Base-by-base conservation (phyloP, 805 yeast genomes). In the Kluyveromyces lactis region DNA sequence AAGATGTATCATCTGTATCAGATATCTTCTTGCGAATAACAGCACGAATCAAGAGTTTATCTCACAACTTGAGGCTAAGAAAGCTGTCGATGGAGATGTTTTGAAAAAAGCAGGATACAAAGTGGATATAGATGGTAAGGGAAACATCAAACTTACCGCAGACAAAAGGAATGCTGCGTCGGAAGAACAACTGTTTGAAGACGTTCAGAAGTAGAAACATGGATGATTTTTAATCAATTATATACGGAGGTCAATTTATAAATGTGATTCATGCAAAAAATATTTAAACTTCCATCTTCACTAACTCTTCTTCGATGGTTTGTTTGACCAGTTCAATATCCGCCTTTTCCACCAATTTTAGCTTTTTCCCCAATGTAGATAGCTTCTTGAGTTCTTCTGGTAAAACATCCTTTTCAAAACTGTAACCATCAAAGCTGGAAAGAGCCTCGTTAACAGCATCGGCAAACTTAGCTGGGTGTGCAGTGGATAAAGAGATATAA, bases 401-500 rank as follows among this genome's bases (percentile, higher is more conserved):
- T 41, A 92, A 72, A 16, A 92, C 97, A 50, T 86, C 86, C 36
- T 71, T 71, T 54, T 86, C 95, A 56, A 92, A 92, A 3, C 87
- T 77, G 66, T 92, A 92, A 16, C 77, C 87, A 10, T 71, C 75
- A 45, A 77, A 71, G 1, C 71, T 71, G 33, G 64, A 58, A 48
- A 92, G 71, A 2, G 97, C 86, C 51, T 73, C 67, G 62, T 89
- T 81, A 18, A 92, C 99, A 37, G 95, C 98, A 47, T 86, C 97
- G 18, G 95, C 85, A 56, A 92, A 92, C 66, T 92, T 92, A 44
- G 98, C 99, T 31, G 99, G 99, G 61, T 92, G 99, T 7, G 99
- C 99, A 35, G 99, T 92, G 9, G 97, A 83, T 42, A 92, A 74
- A 4, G 95, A 83, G 33, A 92, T 72, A 49, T 72, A 73, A 41